Conservation (phyloP, 495 filamentous ascomycete species). For the Penicillium cosmopolitanum region DNA sequence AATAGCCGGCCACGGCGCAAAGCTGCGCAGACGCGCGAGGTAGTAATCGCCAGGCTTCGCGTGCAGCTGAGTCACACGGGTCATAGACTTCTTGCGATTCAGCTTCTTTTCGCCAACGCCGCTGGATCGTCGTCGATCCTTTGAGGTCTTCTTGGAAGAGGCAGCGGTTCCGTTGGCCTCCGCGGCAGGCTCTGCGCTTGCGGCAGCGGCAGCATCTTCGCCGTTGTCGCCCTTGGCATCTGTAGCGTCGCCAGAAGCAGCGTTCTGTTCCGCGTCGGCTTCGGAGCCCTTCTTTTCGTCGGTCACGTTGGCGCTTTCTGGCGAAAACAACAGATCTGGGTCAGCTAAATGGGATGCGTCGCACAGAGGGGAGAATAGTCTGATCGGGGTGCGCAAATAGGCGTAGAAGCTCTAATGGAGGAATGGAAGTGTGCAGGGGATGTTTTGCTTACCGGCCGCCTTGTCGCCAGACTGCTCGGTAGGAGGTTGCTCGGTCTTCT, state of each 20-base stretch:
- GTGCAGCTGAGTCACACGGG: conserved; percentile 69
- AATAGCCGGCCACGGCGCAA: conserved; percentile 87
- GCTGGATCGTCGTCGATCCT: conserved; percentile 67
- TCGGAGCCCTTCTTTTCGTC: conserved; percentile 40
- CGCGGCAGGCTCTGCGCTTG: conserved; percentile 32
- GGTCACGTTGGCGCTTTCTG: conserved; percentile 31
- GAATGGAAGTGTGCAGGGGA: not conserved
- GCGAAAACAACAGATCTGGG: conserved; percentile 8
- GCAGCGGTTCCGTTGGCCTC: conserved; percentile 51
- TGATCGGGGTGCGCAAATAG: conserved; percentile 7
- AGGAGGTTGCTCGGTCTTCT: conserved; percentile 40
- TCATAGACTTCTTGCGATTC: conserved; percentile 80
- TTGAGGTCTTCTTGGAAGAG: conserved; percentile 50
- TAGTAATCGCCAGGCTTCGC: conserved; percentile 85
- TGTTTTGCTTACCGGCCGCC: conserved; percentile 36
- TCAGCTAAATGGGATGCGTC: conserved; percentile 32
- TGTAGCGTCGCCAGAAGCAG: conserved; percentile 28
- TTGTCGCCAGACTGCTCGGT: conserved; percentile 38
- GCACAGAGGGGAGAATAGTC: conserved; percentile 20
- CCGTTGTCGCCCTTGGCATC: conserved; percentile 37
- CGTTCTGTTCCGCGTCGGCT: conserved; percentile 30
- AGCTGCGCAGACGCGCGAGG: conserved; percentile 85
- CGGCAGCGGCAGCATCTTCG: conserved; percentile 28
- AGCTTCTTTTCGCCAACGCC: conserved; percentile 73
- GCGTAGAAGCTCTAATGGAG: conserved; percentile 2